phyloP scores from a whole-genome alignment of 2,329 filamentous ascomycete genomes.

The Aspergillus awamori region DNA sequence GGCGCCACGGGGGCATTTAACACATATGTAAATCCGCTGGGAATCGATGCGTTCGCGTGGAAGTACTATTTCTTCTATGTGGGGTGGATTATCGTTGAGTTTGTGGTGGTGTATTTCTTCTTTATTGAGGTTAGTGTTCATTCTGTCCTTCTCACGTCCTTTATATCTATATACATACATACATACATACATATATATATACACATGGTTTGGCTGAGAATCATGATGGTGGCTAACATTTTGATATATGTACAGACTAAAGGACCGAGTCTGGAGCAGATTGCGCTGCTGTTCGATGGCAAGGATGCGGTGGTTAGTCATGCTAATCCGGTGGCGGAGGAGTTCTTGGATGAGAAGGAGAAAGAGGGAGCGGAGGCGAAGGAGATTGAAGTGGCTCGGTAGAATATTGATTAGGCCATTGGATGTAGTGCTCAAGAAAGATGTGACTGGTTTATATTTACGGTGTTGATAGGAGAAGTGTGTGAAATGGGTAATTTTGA shows the following conservation, averaged over 20 bases:
- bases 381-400: neutral
- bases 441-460: neutral
- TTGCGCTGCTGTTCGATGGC: constrained; percentile 34
- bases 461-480: neutral
- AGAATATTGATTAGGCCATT: neutral
- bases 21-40: constrained; percentile 44
- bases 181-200: too few species aligned
- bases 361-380: neutral
- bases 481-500: neutral
- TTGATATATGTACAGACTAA: neutral
- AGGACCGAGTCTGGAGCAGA: constrained; percentile 24
- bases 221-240: too few species aligned
- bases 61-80: constrained; percentile 39
- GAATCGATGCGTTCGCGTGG: constrained; percentile 22
- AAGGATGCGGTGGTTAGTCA: constrained; percentile 18
- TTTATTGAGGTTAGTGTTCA: constrained; percentile 35
- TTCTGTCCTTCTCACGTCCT: neutral
- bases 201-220: too few species aligned
- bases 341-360: constrained; percentile 3
- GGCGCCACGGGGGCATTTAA: constrained; percentile 52
- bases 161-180: too few species aligned
- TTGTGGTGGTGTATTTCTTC: constrained; percentile 34
- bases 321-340: constrained; percentile 1
- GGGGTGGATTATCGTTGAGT: constrained; percentile 32
- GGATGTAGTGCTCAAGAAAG: neutral